Evolutionary conservation across 495 filamentous ascomycete genomes (phyloP).

Genomic region (Penicillium mononematosum): DNA sequence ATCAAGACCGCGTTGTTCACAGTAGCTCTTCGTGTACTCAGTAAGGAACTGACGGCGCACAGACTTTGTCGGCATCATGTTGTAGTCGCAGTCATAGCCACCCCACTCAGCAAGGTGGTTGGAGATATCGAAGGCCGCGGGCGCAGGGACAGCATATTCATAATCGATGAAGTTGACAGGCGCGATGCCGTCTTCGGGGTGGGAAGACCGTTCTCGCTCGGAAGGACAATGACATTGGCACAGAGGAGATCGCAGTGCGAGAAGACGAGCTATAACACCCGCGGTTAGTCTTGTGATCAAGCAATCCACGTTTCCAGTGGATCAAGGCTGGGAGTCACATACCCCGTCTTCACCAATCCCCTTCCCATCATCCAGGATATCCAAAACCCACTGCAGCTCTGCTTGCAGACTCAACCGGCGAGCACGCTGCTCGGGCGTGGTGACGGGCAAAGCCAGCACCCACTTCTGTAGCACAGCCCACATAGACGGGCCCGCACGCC

Average conservation of each 20-base stretch:
- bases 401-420: constrained; percentile 67
- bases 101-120: constrained; percentile 99
- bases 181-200: constrained; percentile 36
- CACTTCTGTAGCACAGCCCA: constrained; percentile 97
- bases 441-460: constrained; percentile 78
- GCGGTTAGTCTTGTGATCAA: constrained; percentile 6
- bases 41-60: constrained; percentile 79
- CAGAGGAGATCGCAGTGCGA: constrained; percentile 92
- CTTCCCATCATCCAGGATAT: constrained; percentile 67
- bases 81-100: constrained; percentile 92
- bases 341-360: constrained; percentile 73
- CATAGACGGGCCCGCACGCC: constrained; percentile 69
- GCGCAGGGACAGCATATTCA: constrained; percentile 91
- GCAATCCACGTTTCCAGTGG: neutral
- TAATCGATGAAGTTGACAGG: constrained; percentile 94
- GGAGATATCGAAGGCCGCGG: constrained; percentile 96
- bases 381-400: constrained; percentile 69
- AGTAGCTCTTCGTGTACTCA: constrained; percentile 67
- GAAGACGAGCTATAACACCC: constrained; percentile 69
- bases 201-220: constrained; percentile 36
- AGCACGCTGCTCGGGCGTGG: constrained; percentile 61
- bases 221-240: constrained; percentile 91
- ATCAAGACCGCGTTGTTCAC: constrained; percentile 36
- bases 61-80: constrained; percentile 72
- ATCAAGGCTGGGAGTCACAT: constrained; percentile 35